phyloP scores from a whole-genome alignment of 306 rosid genomes.

The Nissolia schottii region DNA sequence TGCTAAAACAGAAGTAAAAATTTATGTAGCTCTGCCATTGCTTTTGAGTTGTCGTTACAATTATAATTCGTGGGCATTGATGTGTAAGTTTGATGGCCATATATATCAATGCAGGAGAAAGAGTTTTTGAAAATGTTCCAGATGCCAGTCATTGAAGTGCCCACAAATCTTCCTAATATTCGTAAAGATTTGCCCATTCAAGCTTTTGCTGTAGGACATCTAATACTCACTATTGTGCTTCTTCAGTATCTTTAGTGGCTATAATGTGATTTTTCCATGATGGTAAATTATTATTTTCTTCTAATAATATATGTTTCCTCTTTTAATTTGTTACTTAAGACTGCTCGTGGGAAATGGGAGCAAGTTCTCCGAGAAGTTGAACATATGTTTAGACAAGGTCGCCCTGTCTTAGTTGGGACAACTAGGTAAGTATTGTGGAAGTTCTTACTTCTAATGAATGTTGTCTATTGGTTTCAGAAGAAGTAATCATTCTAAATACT shows the following conservation, averaged over 20 bases:
- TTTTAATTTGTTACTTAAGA: constrained; percentile 41
- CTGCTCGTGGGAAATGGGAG: constrained; percentile 97
- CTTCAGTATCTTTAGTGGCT: constrained; percentile 9
- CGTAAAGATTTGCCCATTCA: constrained; percentile 93
- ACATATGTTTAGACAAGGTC: constrained; percentile 83
- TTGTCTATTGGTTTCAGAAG: constrained; percentile 12
- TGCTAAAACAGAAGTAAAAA: constrained; percentile 90
- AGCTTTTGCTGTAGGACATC: constrained; percentile 84
- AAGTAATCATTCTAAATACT: constrained; percentile 1
- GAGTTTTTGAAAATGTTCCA: constrained; percentile 96
- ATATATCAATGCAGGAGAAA: constrained; percentile 67
- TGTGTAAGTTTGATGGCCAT: constrained; percentile 18
- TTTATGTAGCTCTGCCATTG: constrained; percentile 24
- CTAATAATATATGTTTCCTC: constrained; percentile 16
- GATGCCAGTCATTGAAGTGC: constrained; percentile 93
- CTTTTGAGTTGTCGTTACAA: constrained; percentile 19
- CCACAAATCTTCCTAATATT: constrained; percentile 87
- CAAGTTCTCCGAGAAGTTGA: constrained; percentile 89
- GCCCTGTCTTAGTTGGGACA: constrained; percentile 95
- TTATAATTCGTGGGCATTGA: constrained; percentile 15
- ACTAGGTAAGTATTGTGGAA: constrained; percentile 61
- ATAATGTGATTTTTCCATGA: background rate
- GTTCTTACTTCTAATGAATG: background rate
- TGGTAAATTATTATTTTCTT: background rate
- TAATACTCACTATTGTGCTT: constrained; percentile 5